Evolutionary conservation across 805 yeast genomes (phyloP).

Genomic region (Yarrowia hollandica): DNA sequence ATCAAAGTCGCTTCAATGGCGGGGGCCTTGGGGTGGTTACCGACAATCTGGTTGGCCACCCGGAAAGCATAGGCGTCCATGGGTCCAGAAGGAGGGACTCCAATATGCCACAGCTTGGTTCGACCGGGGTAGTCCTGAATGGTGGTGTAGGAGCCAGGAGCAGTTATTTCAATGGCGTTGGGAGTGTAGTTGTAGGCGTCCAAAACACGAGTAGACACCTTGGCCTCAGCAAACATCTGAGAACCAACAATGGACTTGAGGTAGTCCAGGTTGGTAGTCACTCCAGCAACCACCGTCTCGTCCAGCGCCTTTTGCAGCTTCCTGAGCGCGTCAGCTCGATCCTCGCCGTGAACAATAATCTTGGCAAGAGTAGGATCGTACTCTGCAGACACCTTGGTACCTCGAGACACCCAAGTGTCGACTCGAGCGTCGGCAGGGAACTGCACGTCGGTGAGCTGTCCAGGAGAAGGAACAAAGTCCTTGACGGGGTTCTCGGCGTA

Average conservation of each 20-base stretch:
- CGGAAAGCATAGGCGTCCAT: conserved; percentile 94
- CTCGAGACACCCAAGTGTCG: conserved; percentile 91
- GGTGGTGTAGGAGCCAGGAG: conserved; percentile 94
- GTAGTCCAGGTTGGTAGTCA: conserved; percentile 87
- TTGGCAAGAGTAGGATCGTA: conserved; percentile 96
- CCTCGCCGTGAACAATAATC: conserved; percentile 90
- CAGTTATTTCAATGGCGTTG: conserved; percentile 75
- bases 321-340: conserved; percentile 78
- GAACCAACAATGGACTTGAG: conserved; percentile 82
- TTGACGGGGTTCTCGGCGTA: conserved; percentile 97
- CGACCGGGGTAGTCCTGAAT: conserved; percentile 97
- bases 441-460: conserved; percentile 78
- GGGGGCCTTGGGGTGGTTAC: conserved; percentile 78
- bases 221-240: conserved; percentile 76
- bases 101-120: conserved; percentile 79
- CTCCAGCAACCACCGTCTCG: conserved; percentile 86
- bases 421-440: conserved; percentile 93
- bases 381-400: conserved; percentile 85
- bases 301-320: conserved; percentile 77
- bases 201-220: conserved; percentile 82
- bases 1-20: conserved; percentile 85
- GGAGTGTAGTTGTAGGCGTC: conserved; percentile 80
- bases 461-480: conserved; percentile 95
- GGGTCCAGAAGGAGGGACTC: conserved; percentile 98
- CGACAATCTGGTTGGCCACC: conserved; percentile 86